A percentile compares a stretch with the other conserved stretches of the same genome.
phyloP scores from a whole-genome alignment of 352 stramenopile genomes.

The Globisporangium parvum region DNA sequence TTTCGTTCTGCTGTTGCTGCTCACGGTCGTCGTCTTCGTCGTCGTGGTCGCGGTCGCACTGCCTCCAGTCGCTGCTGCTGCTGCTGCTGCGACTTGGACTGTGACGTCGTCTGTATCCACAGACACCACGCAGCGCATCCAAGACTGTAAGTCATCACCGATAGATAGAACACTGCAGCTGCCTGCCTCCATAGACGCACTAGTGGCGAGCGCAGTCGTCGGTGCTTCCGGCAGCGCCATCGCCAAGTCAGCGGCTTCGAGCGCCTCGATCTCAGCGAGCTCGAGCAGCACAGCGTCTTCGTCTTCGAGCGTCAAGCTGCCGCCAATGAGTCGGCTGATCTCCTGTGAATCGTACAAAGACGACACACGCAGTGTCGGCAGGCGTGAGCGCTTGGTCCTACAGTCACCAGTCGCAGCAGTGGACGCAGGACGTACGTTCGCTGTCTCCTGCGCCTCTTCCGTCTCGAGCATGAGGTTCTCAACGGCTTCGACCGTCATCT shows the following conservation, averaged over 20 bases:
- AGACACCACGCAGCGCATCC: not conserved
- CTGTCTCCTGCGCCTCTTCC: conserved; percentile 73
- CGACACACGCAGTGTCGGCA: conserved; percentile 3
- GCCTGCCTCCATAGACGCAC: conserved; percentile 14
- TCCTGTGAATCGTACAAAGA: conserved; percentile 37
- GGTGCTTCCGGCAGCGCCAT: conserved; percentile 58
- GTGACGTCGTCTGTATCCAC: too few species aligned
- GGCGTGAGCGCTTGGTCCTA: not conserved
- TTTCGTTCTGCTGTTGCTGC: conserved; percentile 5
- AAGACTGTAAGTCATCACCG: not conserved
- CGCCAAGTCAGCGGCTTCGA: conserved; percentile 54
- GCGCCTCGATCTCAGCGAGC: conserved; percentile 75
- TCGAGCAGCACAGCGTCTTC: conserved; percentile 83
- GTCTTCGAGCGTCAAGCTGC: conserved; percentile 72
- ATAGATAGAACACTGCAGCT: too few species aligned
- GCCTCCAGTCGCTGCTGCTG: too few species aligned
- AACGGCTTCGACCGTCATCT: conserved; percentile 85
- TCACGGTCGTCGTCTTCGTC: not conserved
- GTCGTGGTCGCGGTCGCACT: not conserved
- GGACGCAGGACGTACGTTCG: conserved; percentile 38
- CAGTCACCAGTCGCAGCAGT: too few species aligned
- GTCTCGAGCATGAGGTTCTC: conserved; percentile 88
- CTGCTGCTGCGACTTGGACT: too few species aligned
- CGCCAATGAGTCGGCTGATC: conserved; percentile 79
- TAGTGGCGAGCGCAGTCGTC: conserved; percentile 28